These are phyloP conservation scores for Prunus fruticosa DNA, from an alignment of 306 rosid genomes.

Conservation along the genomic window DNA sequence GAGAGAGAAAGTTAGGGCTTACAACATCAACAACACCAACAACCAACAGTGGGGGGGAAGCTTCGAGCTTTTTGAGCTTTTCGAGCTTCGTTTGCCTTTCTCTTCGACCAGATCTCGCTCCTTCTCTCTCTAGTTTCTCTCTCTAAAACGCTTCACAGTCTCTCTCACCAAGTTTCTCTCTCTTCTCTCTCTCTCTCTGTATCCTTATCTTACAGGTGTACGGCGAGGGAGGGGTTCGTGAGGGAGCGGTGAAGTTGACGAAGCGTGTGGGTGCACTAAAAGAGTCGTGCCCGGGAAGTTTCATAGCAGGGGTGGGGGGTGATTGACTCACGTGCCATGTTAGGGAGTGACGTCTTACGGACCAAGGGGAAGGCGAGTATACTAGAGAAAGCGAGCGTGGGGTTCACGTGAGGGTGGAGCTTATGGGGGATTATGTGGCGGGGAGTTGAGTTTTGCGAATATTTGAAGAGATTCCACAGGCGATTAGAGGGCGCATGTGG, in stretches of 20 bases:
- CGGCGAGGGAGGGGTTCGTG: conserved; percentile 58
- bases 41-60: conserved; percentile 29
- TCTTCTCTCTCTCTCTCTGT: conserved; percentile 33
- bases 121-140: conserved; percentile 47
- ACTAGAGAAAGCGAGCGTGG: not conserved
- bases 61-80: conserved; percentile 30
- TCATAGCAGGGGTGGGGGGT: conserved; percentile 28
- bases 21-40: conserved; percentile 1
- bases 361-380: not conserved
- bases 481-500: conserved; percentile 21
- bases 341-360: not conserved
- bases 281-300: conserved; percentile 61
- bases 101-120: conserved; percentile 70
- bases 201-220: conserved; percentile 72
- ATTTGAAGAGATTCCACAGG: conserved; percentile 31
- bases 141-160: conserved; percentile 46
- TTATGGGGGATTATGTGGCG: conserved; percentile 27
- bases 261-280: conserved; percentile 46
- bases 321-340: conserved; percentile 13
- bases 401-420: not conserved
- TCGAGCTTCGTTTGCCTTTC: conserved; percentile 22
- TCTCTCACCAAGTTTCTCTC: conserved; percentile 2
- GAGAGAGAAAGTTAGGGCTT: conserved; percentile 18
- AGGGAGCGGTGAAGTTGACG: conserved; percentile 30
- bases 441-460: conserved; percentile 26